Conservation (phyloP, 805 yeast genomes). For the Saturnispora zaruensis region DNA sequence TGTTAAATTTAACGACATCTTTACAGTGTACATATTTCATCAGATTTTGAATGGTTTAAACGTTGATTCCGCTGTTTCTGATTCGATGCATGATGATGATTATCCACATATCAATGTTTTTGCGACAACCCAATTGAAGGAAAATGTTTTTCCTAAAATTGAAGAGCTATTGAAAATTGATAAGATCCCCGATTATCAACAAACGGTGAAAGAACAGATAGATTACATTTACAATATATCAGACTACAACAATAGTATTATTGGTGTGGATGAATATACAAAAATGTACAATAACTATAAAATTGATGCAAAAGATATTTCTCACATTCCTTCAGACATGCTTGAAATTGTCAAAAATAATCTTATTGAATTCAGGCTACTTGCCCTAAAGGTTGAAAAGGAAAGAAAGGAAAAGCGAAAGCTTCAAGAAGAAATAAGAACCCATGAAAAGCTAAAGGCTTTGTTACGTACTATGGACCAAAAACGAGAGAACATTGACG, state of each 20-base stretch:
- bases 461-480: slow-evolving; percentile 27
- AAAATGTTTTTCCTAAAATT: not conserved
- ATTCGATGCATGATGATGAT: not conserved
- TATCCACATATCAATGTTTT: not conserved
- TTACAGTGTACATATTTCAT: slow-evolving; percentile 21
- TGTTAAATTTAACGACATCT: slow-evolving; percentile 23
- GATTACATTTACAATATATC: not conserved
- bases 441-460: slow-evolving; percentile 39
- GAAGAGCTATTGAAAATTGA: not conserved
- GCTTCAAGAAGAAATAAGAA: slow-evolving; percentile 39
- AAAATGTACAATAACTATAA: slow-evolving; percentile 30
- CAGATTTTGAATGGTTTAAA: slow-evolving; percentile 7
- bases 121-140: not conserved
- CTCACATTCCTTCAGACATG: slow-evolving; percentile 48
- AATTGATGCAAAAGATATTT: slow-evolving; percentile 48
- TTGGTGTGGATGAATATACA: slow-evolving; percentile 13
- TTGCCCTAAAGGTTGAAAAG: slow-evolving; percentile 44
- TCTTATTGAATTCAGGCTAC: slow-evolving; percentile 48
- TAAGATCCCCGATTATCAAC: not conserved
- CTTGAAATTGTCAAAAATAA: slow-evolving; percentile 44
- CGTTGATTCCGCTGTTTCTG: slow-evolving; percentile 2
- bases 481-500: slow-evolving; percentile 11
- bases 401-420: slow-evolving; percentile 42
- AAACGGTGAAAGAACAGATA: not conserved
- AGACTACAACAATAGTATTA: not conserved